A percentile compares a stretch with the other conserved stretches of the same genome.
These are phyloP conservation scores for Pulicaria dysenterica DNA, from an alignment of 129 eudicot species.

Conservation along the genomic window DNA sequence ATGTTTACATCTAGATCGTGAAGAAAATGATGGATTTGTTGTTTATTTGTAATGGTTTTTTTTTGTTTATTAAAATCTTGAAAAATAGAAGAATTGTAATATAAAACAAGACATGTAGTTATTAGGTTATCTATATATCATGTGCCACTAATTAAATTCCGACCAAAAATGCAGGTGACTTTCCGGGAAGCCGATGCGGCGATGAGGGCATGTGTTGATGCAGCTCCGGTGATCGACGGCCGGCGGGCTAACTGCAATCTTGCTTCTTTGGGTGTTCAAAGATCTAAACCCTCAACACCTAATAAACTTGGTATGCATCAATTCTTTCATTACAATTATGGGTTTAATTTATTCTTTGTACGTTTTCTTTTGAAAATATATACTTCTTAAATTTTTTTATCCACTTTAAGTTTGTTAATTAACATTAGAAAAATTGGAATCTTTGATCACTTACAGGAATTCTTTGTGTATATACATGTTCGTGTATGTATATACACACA, in stretches of 20 bases:
- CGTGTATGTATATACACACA: neutral
- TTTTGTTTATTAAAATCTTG: slow-evolving; percentile 21
- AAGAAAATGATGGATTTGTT: slow-evolving; percentile 4
- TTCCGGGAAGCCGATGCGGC: slow-evolving; percentile 92
- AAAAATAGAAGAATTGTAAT: neutral
- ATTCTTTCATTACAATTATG: slow-evolving; percentile 11
- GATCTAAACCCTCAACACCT: slow-evolving; percentile 94
- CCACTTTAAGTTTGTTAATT: slow-evolving; percentile 10
- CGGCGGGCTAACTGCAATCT: slow-evolving; percentile 94
- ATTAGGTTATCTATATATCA: neutral
- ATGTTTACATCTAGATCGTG: slow-evolving; percentile 14
- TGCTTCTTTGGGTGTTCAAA: slow-evolving; percentile 96
- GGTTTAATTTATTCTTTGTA: neutral
- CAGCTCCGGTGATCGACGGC: slow-evolving; percentile 93
- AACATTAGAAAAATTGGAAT: neutral
- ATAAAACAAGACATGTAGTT: neutral
- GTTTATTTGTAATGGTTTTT: slow-evolving; percentile 14
- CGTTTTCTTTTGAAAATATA: slow-evolving; percentile 8
- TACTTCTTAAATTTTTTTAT: neutral
- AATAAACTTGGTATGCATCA: slow-evolving; percentile 63
- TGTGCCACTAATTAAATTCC: neutral
- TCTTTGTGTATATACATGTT: neutral
- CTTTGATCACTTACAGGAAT: neutral
- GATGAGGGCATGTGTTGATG: slow-evolving; percentile 91
- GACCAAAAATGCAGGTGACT: slow-evolving; percentile 63